Base-by-base conservation (phyloP, 1,284 basidiomycete genomes). In the Trichosporon sp. region DNA sequence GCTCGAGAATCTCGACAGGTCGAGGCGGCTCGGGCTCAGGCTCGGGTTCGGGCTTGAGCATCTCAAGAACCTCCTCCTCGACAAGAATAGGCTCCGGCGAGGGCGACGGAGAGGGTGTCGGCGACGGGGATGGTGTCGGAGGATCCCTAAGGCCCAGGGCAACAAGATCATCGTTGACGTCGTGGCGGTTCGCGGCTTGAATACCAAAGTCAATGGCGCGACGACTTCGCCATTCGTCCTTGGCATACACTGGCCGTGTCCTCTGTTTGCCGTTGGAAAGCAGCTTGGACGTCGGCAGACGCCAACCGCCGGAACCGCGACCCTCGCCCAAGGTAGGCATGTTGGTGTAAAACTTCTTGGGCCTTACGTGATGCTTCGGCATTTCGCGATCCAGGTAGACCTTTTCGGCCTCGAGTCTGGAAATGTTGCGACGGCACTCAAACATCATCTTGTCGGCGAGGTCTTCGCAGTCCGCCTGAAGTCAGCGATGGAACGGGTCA, bases 261-360 rank as follows among this genome's bases (percentile, higher is more conserved):
- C 40, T 40, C 38, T 74, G 71, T 12, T 74, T 71, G 31, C 72
- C 71, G 40, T 71, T 76, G 8, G 77, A 78, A 7, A 79, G 48
- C 31, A 79, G 73, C 8, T 61, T 70, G 40, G 61, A 71, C 38
- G 61, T 75, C 51, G 37, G 40, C 1, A 75, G 61, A 16, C 61
- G 54, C 79, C 79, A 80, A 6, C 78, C 78, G 8, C 78, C 78
- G 7, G 73, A 76, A 2, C 80, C 80, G 7, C 76, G 74, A 1
- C 78, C 78, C 46, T 73, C 73, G 2, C 78, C 75, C 4, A 78
- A 67, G 14, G 63, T 74, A 0, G 78, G 77, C 72, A 75, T 73
- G 59, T 73, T 75, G 54, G 74, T 75, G 67, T 71, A 75, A 65
- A 70, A 69, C 37, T 73, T 74, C 11, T 48, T 70, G 37, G 59